Conservation (phyloP, 495 filamentous ascomycete species). For the Lichina pygmaea region DNA sequence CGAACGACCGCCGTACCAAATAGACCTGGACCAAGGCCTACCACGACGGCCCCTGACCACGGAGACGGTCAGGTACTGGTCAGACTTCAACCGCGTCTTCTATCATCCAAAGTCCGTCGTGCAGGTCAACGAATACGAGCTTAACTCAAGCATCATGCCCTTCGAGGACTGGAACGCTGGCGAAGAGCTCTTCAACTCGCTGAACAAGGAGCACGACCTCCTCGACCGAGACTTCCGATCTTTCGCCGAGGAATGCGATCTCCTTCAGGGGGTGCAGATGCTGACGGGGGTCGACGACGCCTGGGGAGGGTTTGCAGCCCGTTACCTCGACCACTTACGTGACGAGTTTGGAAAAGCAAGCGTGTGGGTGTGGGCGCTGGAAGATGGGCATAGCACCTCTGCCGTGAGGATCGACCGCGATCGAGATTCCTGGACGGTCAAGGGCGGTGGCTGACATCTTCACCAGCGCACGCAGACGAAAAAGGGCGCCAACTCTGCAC, state of each 20-base stretch:
- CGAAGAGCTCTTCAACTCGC: slow-evolving; percentile 51
- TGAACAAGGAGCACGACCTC: slow-evolving; percentile 69
- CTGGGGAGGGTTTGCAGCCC: slow-evolving; percentile 69
- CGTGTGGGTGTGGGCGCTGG: slow-evolving; percentile 67
- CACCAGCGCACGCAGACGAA: slow-evolving; percentile 22
- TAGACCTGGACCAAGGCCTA: slow-evolving; percentile 42
- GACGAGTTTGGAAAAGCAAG: slow-evolving; percentile 78
- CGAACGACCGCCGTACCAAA: slow-evolving; percentile 43
- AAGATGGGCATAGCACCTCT: slow-evolving; percentile 28
- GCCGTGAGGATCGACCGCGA: slow-evolving; percentile 20
- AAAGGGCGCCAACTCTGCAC: slow-evolving; percentile 39
- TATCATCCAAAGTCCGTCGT: slow-evolving; percentile 79
- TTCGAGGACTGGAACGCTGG: slow-evolving; percentile 64
- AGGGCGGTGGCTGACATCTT: slow-evolving; percentile 2
- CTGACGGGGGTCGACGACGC: slow-evolving; percentile 61
- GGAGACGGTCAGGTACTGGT: slow-evolving; percentile 70
- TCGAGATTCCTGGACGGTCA: slow-evolving; percentile 5
- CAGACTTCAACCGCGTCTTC: slow-evolving; percentile 73
- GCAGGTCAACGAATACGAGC: slow-evolving; percentile 67
- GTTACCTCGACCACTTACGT: slow-evolving; percentile 53
- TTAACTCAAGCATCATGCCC: slow-evolving; percentile 47
- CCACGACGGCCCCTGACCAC: slow-evolving; percentile 33
- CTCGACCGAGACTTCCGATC: slow-evolving; percentile 67
- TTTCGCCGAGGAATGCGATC: slow-evolving; percentile 82
- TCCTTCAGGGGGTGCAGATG: slow-evolving; percentile 67